These are phyloP conservation scores for Apiospora koreana DNA, from an alignment of 2,329 filamentous ascomycete species.

Conservation along the genomic window DNA sequence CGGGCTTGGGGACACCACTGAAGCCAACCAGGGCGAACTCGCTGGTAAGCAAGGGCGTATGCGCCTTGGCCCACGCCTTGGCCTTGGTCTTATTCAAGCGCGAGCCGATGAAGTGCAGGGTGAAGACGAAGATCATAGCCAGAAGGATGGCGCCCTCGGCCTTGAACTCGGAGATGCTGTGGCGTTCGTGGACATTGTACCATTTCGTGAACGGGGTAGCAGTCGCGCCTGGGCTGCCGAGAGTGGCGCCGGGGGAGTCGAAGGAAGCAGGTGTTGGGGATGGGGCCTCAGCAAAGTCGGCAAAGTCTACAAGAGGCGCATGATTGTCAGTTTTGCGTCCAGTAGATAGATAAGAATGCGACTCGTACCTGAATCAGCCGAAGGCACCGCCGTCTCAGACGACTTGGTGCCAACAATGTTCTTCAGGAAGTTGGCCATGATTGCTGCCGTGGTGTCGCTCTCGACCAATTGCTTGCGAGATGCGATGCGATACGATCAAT, in stretches of 20 bases:
- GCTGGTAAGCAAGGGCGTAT: slow-evolving; percentile 69
- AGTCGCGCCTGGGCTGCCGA: slow-evolving; percentile 47
- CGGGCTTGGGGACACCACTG: slow-evolving; percentile 53
- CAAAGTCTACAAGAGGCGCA: slow-evolving; percentile 68
- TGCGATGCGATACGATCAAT: slow-evolving; percentile 19
- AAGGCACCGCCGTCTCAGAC: slow-evolving; percentile 48
- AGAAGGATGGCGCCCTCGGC: slow-evolving; percentile 81
- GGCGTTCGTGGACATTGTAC: slow-evolving; percentile 96
- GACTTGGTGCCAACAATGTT: slow-evolving; percentile 70
- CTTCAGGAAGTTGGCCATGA: slow-evolving; percentile 64
- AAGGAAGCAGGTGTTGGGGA: slow-evolving; percentile 60
- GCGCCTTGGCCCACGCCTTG: slow-evolving; percentile 75
- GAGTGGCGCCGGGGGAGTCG: slow-evolving; percentile 47
- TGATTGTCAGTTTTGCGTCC: neutral
- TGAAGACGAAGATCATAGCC: slow-evolving; percentile 71
- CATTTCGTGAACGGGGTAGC: slow-evolving; percentile 81
- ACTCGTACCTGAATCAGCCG: slow-evolving; percentile 65
- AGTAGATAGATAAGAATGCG: slow-evolving; percentile 10
- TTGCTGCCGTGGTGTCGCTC: slow-evolving; percentile 23
- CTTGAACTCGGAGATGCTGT: slow-evolving; percentile 80
- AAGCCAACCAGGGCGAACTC: slow-evolving; percentile 92
- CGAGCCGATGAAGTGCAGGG: slow-evolving; percentile 80
- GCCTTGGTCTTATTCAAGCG: slow-evolving; percentile 79
- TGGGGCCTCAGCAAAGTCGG: slow-evolving; percentile 83
- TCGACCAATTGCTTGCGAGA: slow-evolving; percentile 3